Evolutionary conservation across 257 asterid species (phyloP).

Genomic region (Capsicum baccatum): DNA sequence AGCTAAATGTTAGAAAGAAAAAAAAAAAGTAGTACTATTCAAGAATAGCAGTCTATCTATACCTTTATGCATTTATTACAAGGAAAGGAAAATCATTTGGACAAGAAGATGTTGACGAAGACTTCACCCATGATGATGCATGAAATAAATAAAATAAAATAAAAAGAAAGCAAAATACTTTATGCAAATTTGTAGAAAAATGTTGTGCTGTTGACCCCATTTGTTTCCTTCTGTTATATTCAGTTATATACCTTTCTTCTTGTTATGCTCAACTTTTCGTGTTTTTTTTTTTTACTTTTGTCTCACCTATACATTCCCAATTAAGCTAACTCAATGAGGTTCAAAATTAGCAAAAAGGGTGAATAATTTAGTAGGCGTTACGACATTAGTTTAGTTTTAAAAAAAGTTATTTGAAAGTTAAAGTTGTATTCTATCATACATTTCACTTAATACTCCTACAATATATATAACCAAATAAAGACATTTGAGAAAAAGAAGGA

Average conservation of each 20-base stretch:
- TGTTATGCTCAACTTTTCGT: background rate
- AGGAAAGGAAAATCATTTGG: background rate
- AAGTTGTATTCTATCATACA: too few species aligned
- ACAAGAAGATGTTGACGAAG: background rate
- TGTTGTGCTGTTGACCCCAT: slow-evolving; percentile 14
- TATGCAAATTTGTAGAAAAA: background rate
- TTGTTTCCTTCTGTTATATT: slow-evolving; percentile 23
- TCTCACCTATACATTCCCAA: background rate
- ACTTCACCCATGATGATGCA: slow-evolving; percentile 24
- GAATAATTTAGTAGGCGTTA: background rate
- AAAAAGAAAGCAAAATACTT: background rate
- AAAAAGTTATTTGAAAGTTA: background rate
- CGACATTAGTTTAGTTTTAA: background rate
- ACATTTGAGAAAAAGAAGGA: background rate
- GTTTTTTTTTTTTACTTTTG: background rate
- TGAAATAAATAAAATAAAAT: background rate
- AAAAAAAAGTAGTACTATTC: background rate
- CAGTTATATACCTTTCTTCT: slow-evolving; percentile 26
- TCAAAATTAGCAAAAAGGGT: background rate
- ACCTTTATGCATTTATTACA: slow-evolving; percentile 28
- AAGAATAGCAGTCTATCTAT: background rate
- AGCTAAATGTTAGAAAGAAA: background rate
- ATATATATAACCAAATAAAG: background rate
- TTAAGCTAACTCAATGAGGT: background rate
- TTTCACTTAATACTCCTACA: too few species aligned